A percentile compares a stretch with the other conserved stretches of the same genome.
These are phyloP conservation scores for Elymus sibiricus DNA, from an alignment of 176 grass and related monocot genomes.

Conservation along the genomic window DNA sequence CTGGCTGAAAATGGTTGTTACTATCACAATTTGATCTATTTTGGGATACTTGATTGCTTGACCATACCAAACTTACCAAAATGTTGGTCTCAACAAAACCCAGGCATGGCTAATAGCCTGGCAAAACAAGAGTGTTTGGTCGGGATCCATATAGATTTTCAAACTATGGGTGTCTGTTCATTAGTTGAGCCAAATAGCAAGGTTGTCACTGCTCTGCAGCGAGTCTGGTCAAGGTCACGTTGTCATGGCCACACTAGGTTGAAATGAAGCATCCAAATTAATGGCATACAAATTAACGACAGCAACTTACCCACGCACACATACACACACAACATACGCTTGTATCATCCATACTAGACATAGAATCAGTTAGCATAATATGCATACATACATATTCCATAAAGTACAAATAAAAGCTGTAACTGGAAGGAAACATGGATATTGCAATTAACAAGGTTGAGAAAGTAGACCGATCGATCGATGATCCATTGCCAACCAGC, in stretches of 20 bases:
- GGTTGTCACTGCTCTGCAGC: not conserved
- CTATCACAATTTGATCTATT: not conserved
- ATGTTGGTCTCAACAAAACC: not conserved
- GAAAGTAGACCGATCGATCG: no score
- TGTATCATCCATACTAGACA: no score
- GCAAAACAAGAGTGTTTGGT: not conserved
- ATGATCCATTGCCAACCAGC: no score
- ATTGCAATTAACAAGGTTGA: no score
- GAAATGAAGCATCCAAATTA: no score
- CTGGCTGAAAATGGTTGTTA: not conserved
- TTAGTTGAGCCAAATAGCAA: not conserved
- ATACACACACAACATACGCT: no score
- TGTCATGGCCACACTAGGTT: not conserved
- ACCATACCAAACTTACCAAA: not conserved
- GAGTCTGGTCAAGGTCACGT: not conserved
- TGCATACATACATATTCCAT: no score
- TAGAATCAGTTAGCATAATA: no score
- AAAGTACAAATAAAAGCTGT: no score
- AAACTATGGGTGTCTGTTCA: not conserved
- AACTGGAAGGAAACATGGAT: no score
- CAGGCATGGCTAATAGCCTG: not conserved
- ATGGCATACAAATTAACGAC: no score
- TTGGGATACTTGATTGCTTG: not conserved
- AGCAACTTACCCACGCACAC: no score
- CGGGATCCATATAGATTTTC: not conserved